A percentile compares a stretch with the other conserved stretches of the same genome.
phyloP scores from a whole-genome alignment of 1,284 basidiomycete species.

The Ganoderma meredithae region DNA sequence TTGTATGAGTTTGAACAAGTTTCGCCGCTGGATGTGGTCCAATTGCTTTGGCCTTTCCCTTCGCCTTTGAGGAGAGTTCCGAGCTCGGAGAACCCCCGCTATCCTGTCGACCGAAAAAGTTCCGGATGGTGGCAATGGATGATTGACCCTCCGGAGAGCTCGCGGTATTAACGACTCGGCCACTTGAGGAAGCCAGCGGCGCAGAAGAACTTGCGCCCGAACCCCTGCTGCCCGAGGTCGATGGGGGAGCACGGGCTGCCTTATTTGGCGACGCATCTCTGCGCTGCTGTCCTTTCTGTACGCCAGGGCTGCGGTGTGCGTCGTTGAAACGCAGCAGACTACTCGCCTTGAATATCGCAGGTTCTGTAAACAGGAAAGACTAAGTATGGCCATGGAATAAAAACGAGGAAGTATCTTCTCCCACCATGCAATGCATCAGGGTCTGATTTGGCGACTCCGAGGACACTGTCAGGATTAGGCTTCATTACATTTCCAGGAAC shows the following conservation, averaged over 20 bases:
- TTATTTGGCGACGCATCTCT: background rate
- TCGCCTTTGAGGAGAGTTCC: slow-evolving; percentile 7
- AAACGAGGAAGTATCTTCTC: background rate
- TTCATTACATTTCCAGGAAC: background rate
- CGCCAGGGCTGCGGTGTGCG: background rate
- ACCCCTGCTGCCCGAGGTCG: background rate
- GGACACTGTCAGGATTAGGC: background rate
- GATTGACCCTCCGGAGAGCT: background rate
- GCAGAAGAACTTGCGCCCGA: slow-evolving; percentile 4
- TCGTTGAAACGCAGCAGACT: slow-evolving; percentile 20
- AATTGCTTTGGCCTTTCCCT: slow-evolving; percentile 16
- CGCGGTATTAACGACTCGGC: slow-evolving; percentile 17
- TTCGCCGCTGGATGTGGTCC: background rate
- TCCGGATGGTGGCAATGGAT: slow-evolving; percentile 10
- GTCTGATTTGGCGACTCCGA: background rate
- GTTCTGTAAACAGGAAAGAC: slow-evolving; percentile 9
- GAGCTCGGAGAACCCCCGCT: background rate
- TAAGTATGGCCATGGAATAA: background rate
- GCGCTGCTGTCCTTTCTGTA: slow-evolving; percentile 9
- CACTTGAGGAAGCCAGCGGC: slow-evolving; percentile 19
- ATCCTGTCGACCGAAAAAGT: slow-evolving; percentile 9
- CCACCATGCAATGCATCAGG: background rate
- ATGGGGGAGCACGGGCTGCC: background rate
- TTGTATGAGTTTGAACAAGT: background rate
- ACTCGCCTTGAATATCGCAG: slow-evolving; percentile 18